Evolutionary conservation across 768 basidiomycete species (phyloP).

Genomic region (Mrakia gelida): DNA sequence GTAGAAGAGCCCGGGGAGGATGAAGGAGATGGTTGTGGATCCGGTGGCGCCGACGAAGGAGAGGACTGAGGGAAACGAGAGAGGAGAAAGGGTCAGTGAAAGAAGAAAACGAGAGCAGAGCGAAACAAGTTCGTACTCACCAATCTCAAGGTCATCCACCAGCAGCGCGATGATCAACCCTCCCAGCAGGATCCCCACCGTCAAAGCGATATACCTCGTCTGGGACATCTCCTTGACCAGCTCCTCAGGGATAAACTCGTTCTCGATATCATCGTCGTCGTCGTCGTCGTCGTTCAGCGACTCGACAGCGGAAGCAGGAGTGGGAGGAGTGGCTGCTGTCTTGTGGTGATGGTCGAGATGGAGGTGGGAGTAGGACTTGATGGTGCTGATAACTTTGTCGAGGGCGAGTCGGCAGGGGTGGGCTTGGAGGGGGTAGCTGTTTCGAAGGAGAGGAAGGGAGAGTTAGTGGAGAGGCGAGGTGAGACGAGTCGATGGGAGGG

Average conservation of each 20-base stretch:
- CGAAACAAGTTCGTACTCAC: slow-evolving; percentile 46
- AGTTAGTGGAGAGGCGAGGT: background rate
- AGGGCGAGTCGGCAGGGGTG: slow-evolving; percentile 88
- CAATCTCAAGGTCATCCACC: slow-evolving; percentile 70
- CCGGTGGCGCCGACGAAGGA: slow-evolving; percentile 97
- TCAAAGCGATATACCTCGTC: slow-evolving; percentile 65
- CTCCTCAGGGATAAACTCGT: slow-evolving; percentile 2
- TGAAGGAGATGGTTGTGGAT: slow-evolving; percentile 94
- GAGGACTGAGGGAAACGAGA: slow-evolving; percentile 55
- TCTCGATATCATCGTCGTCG: slow-evolving; percentile 49
- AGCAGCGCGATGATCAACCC: slow-evolving; percentile 42
- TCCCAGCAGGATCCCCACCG: slow-evolving; percentile 47
- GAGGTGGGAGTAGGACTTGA: slow-evolving; percentile 36
- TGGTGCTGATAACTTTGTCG: slow-evolving; percentile 69
- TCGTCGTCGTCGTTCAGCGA: slow-evolving; percentile 34
- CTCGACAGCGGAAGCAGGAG: background rate
- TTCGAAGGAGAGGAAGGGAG: slow-evolving; percentile 38
- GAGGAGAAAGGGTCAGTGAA: background rate
- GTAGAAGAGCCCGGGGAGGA: slow-evolving; percentile 82
- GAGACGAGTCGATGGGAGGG: background rate
- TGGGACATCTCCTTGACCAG: slow-evolving; percentile 59
- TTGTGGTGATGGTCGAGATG: background rate
- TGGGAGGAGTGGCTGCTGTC: background rate
- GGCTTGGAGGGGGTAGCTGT: slow-evolving; percentile 78
- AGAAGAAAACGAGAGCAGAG: background rate